A percentile compares a stretch with the other conserved stretches of the same genome.
These are phyloP conservation scores for Hypomontagnella monticulosa DNA, from an alignment of 495 filamentous ascomycete species.

Conservation along the genomic window DNA sequence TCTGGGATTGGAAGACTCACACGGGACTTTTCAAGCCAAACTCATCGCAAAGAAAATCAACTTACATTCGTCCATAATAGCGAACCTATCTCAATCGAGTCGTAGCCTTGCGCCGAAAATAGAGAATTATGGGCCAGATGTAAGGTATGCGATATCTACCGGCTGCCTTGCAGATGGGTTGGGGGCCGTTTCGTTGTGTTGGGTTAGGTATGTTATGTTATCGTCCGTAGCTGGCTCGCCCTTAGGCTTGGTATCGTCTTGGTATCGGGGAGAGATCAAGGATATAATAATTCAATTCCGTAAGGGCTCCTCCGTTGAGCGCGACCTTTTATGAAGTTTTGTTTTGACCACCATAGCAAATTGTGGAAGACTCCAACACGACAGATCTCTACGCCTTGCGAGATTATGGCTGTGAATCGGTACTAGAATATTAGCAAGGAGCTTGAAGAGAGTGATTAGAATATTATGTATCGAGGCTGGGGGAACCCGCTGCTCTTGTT, in stretches of 20 bases:
- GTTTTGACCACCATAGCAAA: too few species aligned
- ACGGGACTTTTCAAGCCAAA: neutral
- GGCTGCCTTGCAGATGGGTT: constrained; percentile 25
- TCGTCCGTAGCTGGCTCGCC: constrained; percentile 4
- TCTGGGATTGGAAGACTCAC: neutral
- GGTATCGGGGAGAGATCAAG: constrained; percentile 9
- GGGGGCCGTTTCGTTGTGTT: constrained; percentile 30
- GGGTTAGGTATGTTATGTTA: constrained; percentile 16
- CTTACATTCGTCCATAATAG: constrained; percentile 42
- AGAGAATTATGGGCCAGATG: neutral
- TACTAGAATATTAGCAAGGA: too few species aligned
- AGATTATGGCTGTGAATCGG: too few species aligned
- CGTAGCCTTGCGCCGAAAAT: constrained; percentile 29
- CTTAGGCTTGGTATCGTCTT: neutral
- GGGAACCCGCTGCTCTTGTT: too few species aligned
- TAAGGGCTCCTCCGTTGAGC: neutral
- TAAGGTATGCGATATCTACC: constrained; percentile 8
- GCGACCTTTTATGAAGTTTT: neutral
- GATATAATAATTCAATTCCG: constrained; percentile 6
- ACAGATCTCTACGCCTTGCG: too few species aligned
- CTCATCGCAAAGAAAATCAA: constrained; percentile 10
- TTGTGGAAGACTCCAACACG: too few species aligned
- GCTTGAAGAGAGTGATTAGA: too few species aligned
- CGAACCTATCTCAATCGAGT: neutral
- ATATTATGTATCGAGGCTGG: too few species aligned